phyloP scores from a whole-genome alignment of 1,284 basidiomycete genomes.

The Phylloboletellus chloephorus region DNA sequence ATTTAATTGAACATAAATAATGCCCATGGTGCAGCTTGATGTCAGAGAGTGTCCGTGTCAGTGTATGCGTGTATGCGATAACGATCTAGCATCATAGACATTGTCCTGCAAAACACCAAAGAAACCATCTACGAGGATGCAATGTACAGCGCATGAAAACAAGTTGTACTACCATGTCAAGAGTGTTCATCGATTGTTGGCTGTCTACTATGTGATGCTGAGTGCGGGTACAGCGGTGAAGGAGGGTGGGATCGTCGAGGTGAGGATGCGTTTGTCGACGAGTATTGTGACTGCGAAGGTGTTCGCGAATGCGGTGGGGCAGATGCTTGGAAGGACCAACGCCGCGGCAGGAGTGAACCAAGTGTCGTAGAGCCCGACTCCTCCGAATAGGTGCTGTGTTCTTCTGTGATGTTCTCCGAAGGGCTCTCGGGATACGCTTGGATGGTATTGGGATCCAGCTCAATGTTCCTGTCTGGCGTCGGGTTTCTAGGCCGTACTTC shows the following conservation, averaged over 20 bases:
- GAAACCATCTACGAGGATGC: slow-evolving; percentile 8
- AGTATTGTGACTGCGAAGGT: slow-evolving; percentile 32
- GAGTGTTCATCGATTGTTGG: slow-evolving; percentile 33
- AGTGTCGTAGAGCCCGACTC: slow-evolving; percentile 38
- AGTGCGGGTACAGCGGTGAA: slow-evolving; percentile 26
- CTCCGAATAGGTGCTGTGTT: slow-evolving; percentile 29
- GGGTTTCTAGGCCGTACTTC: slow-evolving; percentile 46
- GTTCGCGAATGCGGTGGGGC: slow-evolving; percentile 33
- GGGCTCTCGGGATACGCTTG: slow-evolving; percentile 39
- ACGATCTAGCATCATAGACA: slow-evolving; percentile 10
- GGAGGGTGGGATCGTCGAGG: slow-evolving; percentile 28
- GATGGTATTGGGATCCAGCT: slow-evolving; percentile 38
- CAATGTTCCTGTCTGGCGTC: slow-evolving; percentile 45
- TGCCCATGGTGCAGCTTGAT: slow-evolving; percentile 1
- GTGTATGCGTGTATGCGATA: slow-evolving; percentile 8
- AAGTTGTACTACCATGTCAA: neutral
- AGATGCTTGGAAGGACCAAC: slow-evolving; percentile 43
- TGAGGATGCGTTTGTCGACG: slow-evolving; percentile 29
- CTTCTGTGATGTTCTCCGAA: slow-evolving; percentile 32
- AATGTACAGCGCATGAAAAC: slow-evolving; percentile 5
- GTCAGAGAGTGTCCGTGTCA: slow-evolving; percentile 2
- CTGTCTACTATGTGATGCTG: slow-evolving; percentile 28
- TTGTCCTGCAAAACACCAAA: slow-evolving; percentile 2
- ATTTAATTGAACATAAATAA: too few relatives aligned
- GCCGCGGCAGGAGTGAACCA: slow-evolving; percentile 39